A percentile compares a stretch with the other conserved stretches of the same genome.
Conservation (phyloP, 768 basidiomycete genomes). For the Cystofilobasidium macerans region DNA sequence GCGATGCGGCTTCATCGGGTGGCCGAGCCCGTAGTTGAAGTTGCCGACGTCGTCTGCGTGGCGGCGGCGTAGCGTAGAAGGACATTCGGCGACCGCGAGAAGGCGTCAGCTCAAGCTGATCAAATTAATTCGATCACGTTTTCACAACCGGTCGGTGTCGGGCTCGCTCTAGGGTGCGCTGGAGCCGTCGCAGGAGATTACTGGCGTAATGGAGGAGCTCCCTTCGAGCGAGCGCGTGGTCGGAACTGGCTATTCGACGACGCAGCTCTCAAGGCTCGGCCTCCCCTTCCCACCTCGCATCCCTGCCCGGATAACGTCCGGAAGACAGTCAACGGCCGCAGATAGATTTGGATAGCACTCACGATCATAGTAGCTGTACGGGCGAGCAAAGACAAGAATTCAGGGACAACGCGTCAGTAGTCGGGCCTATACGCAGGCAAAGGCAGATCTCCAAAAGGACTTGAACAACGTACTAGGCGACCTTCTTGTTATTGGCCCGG, state of each 20-base stretch:
- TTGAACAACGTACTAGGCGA: slow-evolving; percentile 26
- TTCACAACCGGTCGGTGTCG: too few relatives aligned
- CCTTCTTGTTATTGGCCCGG: slow-evolving; percentile 13
- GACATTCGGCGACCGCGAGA: neutral
- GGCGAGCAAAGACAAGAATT: too few relatives aligned
- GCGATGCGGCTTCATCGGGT: slow-evolving; percentile 93
- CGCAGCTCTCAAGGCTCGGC: neutral
- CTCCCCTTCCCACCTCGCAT: neutral
- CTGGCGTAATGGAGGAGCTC: too few relatives aligned
- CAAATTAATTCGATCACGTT: neutral
- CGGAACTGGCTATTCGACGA: too few relatives aligned
- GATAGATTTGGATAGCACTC: neutral
- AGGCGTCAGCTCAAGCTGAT: neutral
- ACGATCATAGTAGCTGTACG: slow-evolving; percentile 25
- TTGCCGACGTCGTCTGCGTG: slow-evolving; percentile 44
- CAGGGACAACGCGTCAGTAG: neutral
- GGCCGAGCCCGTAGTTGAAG: slow-evolving; percentile 44
- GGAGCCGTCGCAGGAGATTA: too few relatives aligned
- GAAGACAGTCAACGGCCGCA: neutral
- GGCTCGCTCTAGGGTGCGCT: too few relatives aligned
- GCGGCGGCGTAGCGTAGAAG: neutral
- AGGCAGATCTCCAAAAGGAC: neutral
- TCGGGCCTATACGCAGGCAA: neutral
- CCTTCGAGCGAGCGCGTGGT: too few relatives aligned
- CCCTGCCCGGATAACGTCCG: neutral